phyloP scores from a whole-genome alignment of 2,329 filamentous ascomycete species.

The Apiospora rasikravindrae region DNA sequence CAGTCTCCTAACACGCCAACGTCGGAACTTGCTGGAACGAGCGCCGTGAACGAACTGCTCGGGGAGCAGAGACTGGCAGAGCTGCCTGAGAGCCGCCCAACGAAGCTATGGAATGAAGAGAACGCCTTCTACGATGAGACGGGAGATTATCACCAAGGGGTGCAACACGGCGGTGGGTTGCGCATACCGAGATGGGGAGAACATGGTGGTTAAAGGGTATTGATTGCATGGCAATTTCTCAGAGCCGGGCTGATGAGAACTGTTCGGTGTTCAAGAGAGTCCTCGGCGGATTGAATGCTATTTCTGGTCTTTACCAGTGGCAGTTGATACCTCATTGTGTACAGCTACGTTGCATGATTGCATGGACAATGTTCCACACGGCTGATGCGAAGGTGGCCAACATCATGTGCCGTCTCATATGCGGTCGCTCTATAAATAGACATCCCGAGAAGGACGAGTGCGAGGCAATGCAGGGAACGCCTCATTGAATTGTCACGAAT shows the following conservation, averaged over 20 bases:
- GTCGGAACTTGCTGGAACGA: neutral
- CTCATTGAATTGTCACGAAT: neutral
- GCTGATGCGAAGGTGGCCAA: neutral
- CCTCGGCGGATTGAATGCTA: neutral
- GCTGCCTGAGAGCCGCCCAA: neutral
- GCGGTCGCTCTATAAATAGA: neutral
- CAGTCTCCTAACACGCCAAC: neutral
- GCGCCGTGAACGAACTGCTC: conserved; percentile 6
- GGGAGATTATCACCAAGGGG: neutral
- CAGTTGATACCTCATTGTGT: neutral
- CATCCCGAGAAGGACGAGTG: neutral
- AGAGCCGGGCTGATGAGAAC: neutral
- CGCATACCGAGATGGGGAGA: neutral
- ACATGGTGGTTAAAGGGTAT: neutral
- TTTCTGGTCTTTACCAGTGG: neutral
- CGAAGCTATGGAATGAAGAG: neutral
- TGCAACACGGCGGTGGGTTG: neutral
- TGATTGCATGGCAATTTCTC: neutral
- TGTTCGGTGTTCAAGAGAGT: neutral
- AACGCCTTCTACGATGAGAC: neutral
- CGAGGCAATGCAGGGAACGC: neutral
- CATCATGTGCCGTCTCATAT: no score
- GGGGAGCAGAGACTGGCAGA: conserved; percentile 13
- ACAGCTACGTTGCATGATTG: neutral
- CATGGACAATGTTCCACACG: neutral